A percentile compares a stretch with the other conserved stretches of the same genome.
These are phyloP conservation scores for Citrus inodora DNA, from an alignment of 345 rosid species.

Conservation along the genomic window DNA sequence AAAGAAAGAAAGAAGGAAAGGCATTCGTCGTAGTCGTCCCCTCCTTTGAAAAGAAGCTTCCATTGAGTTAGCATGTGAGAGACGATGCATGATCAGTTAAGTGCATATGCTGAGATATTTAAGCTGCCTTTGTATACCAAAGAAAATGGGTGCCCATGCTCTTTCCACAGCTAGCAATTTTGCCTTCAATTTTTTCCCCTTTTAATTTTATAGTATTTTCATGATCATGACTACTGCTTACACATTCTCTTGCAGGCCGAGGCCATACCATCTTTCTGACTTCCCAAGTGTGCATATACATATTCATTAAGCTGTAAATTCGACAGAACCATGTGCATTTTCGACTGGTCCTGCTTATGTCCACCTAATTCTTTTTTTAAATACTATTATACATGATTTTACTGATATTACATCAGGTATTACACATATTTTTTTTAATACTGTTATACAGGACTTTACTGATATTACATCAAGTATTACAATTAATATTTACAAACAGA, in stretches of 20 bases:
- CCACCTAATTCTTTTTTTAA: not conserved
- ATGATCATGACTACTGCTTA: not conserved
- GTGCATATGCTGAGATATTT: not conserved
- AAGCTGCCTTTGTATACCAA: not conserved
- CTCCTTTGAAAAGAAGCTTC: not conserved
- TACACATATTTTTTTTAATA: no score
- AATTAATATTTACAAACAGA: no score
- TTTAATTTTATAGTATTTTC: not conserved
- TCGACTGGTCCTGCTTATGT: not conserved
- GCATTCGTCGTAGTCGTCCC: not conserved
- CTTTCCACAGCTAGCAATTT: not conserved
- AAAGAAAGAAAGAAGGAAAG: not conserved
- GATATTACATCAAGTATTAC: no score
- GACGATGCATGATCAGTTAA: not conserved
- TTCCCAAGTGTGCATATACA: not conserved
- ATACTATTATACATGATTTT: no score
- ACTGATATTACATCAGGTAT: no score
- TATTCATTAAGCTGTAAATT: not conserved
- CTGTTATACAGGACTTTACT: fast-evolving
- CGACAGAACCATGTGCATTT: not conserved
- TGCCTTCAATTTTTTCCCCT: not conserved
- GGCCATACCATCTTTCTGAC: not conserved
- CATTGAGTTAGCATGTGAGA: not conserved
- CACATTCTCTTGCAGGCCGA: not conserved
- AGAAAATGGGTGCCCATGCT: slow-evolving; percentile 7